These are phyloP conservation scores for Podospora australis DNA, from an alignment of 495 filamentous ascomycete species.

Conservation along the genomic window DNA sequence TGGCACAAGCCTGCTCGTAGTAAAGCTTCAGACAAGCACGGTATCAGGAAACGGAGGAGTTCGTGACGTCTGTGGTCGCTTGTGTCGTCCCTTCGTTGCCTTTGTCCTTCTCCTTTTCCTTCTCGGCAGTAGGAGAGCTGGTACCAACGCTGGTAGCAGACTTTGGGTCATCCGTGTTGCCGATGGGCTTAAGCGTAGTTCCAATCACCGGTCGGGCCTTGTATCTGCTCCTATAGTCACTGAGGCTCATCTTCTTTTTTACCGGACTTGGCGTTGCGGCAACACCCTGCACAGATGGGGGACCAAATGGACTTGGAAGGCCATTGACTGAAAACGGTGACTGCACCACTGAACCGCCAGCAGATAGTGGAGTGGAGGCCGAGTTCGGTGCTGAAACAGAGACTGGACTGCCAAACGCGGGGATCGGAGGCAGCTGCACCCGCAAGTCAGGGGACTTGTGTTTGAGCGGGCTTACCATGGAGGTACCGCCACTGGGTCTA, in stretches of 20 bases:
- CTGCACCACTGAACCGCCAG: constrained; percentile 38
- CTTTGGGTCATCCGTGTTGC: constrained; percentile 36
- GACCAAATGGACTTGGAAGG: constrained; percentile 36
- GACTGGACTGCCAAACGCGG: constrained; percentile 27
- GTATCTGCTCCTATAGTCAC: constrained; percentile 58
- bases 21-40: too few relatives aligned
- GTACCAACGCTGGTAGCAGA: constrained; percentile 20
- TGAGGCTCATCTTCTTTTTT: constrained; percentile 68
- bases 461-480: constrained; percentile 20
- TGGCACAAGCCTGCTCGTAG: too few relatives aligned
- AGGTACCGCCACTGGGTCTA: constrained; percentile 4
- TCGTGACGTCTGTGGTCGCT: too few relatives aligned
- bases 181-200: constrained; percentile 26
- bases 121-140: background rate
- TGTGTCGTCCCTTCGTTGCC: too few relatives aligned
- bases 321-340: constrained; percentile 43
- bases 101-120: background rate
- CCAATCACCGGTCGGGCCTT: constrained; percentile 32
- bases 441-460: constrained; percentile 40
- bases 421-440: constrained; percentile 46
- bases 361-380: constrained; percentile 38
- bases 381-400: constrained; percentile 25
- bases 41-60: too few relatives aligned
- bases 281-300: constrained; percentile 37
- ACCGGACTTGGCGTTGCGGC: constrained; percentile 52